Conservation (phyloP, 2,329 filamentous ascomycete genomes). For the Calonectria hongkongensis region DNA sequence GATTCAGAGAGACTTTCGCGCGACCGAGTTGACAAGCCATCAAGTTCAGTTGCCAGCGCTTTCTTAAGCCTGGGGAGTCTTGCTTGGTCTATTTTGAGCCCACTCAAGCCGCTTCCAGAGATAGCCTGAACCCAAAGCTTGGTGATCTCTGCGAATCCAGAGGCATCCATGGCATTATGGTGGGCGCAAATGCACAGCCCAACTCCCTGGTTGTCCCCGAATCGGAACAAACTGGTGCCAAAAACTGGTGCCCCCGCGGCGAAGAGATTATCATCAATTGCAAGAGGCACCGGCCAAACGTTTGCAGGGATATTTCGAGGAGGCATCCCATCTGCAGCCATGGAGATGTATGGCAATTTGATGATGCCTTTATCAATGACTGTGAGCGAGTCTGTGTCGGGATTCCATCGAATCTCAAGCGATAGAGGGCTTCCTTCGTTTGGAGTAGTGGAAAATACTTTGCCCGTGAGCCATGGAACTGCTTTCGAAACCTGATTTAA, state of each 20-base stretch:
- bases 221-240: slow-evolving; percentile 21
- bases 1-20: slow-evolving; percentile 7
- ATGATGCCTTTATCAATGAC: slow-evolving; percentile 23
- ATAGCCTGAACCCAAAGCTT: slow-evolving; percentile 23
- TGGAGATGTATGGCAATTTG: background rate
- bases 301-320: background rate
- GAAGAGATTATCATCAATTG: slow-evolving; percentile 15
- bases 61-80: background rate
- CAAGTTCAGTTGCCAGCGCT: background rate
- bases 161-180: slow-evolving; percentile 31
- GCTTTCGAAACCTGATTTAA: slow-evolving; percentile 3
- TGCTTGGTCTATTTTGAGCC: background rate
- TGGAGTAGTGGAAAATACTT: slow-evolving; percentile 7
- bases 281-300: slow-evolving; percentile 5
- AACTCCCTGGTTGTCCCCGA: slow-evolving; percentile 24
- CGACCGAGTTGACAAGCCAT: background rate
- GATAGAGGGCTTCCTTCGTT: background rate
- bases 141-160: slow-evolving; percentile 29
- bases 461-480: slow-evolving; percentile 28
- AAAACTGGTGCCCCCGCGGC: slow-evolving; percentile 1
- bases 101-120: background rate
- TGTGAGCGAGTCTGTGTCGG: background rate
- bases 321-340: slow-evolving; percentile 20
- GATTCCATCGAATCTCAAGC: slow-evolving; percentile 28
- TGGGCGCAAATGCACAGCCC: slow-evolving; percentile 36